These are phyloP conservation scores for Eutypa lata DNA, from an alignment of 2,329 filamentous ascomycete genomes.

Conservation along the genomic window DNA sequence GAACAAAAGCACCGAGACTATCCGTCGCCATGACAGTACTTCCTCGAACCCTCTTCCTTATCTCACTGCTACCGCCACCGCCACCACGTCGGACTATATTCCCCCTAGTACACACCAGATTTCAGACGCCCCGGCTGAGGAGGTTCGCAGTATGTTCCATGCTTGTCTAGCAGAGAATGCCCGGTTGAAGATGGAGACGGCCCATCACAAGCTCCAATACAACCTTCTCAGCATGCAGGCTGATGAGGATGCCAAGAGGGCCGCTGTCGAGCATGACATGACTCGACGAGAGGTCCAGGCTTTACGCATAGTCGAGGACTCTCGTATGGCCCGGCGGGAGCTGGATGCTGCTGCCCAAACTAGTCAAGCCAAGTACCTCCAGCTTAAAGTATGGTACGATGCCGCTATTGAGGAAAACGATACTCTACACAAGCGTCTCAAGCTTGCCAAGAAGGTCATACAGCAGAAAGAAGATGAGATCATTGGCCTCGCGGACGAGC, in stretches of 20 bases:
- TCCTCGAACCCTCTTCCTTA: slow-evolving; percentile 6
- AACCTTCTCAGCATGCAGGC: slow-evolving; percentile 81
- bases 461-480: slow-evolving; percentile 75
- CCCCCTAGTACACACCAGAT: slow-evolving; percentile 49
- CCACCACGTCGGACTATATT: slow-evolving; percentile 37
- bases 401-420: slow-evolving; percentile 65
- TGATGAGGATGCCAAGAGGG: slow-evolving; percentile 78
- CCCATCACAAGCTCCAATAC: slow-evolving; percentile 88
- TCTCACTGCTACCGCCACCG: neutral
- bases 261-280: slow-evolving; percentile 89
- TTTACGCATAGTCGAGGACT: slow-evolving; percentile 70
- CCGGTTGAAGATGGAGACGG: slow-evolving; percentile 73
- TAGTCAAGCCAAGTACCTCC: slow-evolving; percentile 51
- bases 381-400: slow-evolving; percentile 66
- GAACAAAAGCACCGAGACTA: slow-evolving; percentile 23
- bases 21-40: slow-evolving; percentile 23
- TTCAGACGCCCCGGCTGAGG: slow-evolving; percentile 49
- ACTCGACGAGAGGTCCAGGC: slow-evolving; percentile 85
- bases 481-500: slow-evolving; percentile 68
- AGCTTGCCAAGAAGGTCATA: slow-evolving; percentile 74
- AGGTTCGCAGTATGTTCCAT: slow-evolving; percentile 56
- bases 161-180: slow-evolving; percentile 53
- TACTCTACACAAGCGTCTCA: slow-evolving; percentile 60
- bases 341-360: slow-evolving; percentile 50
- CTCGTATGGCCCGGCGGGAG: slow-evolving; percentile 57